Percentiles rank a stretch among this genome's conserved stretches.
Conservation (phyloP, 2,329 filamentous ascomycete genomes). For the Stagonosporopsis cucurbitacearum region DNA sequence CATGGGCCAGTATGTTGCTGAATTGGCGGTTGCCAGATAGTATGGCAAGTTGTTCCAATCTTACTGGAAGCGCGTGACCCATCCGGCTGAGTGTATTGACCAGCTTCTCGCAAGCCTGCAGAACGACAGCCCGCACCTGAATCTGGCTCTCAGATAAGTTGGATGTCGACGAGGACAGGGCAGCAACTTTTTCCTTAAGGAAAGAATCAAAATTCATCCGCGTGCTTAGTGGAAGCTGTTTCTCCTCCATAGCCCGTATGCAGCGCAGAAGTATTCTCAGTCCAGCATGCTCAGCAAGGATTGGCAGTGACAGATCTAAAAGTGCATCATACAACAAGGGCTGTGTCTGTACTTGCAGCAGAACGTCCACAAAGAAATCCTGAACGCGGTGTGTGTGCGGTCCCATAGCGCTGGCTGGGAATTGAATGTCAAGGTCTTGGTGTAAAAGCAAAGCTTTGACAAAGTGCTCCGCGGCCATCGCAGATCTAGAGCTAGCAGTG, state of each 20-base stretch:
- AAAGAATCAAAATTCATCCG: not conserved
- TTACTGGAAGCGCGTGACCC: constrained; percentile 1
- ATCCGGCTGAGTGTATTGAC: constrained; percentile 13
- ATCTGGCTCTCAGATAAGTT: not conserved
- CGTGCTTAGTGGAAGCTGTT: constrained; percentile 10
- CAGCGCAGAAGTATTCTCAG: constrained; percentile 16
- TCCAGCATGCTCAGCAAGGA: constrained; percentile 17
- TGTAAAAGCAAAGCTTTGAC: constrained; percentile 7
- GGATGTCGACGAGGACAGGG: not conserved
- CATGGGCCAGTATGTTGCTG: constrained; percentile 33
- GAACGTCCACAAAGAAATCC: constrained; percentile 18
- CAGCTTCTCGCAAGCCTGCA: constrained; percentile 19
- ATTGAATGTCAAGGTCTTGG: not conserved
- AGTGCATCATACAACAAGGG: constrained; percentile 25
- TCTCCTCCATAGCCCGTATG: constrained; percentile 18
- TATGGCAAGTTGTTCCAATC: constrained; percentile 4
- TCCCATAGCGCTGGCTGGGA: not conserved
- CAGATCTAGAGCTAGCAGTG: not conserved
- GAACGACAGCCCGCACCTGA: not conserved
- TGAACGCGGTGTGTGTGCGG: not conserved
- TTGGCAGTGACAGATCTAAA: constrained; percentile 21
- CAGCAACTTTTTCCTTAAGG: not conserved
- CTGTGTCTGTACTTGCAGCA: constrained; percentile 15
- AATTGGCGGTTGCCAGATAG: constrained; percentile 31
- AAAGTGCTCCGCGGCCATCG: not conserved